Evolutionary conservation across 441 rosid genomes (phyloP), one percentile per base, ranked within the genome.

Genomic region (Iberis amara): DNA sequence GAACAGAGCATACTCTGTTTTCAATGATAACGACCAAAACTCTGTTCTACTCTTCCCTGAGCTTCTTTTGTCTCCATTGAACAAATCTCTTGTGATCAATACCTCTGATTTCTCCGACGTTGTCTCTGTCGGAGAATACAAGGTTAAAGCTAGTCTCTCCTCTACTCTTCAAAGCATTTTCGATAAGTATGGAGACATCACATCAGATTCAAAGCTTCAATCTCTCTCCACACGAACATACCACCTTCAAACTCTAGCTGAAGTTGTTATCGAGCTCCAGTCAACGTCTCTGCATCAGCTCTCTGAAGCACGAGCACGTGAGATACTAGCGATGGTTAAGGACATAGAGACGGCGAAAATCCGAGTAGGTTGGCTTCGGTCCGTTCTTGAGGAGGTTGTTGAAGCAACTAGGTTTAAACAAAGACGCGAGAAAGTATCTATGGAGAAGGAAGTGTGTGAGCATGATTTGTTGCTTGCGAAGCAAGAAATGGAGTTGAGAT

Each of bases 371-470:
- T 64, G 68, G 63, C 47, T 64, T 11, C 11, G 36, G 37, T 54
- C 52, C 2, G 46, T 56, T 42, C 36, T 56, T 27, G 62, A 64
- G 11, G 68, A 64, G 2, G 12, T 64, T 56, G 15, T 49, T 24
- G 79, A 75, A 38, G 80, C 66, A 6, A 33, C 76, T 2, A 76
- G 76, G 61, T 73, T 72, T 30, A 36, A 53, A 0, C 52, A 53
- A 26, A 57, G 28, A 50, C 30, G 11, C 0, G 37, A 49, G 1
- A 64, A 3, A 0, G 42, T 7, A 10, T 18, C 3, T 7, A 5
- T 6, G 31, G 68, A 64, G 26, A 57, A 64, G 37, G 52, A 64
- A 10, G 52, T 14, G 4, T 50, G 63, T 11, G 63, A 43, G 8
- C 28, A 5, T 0, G 14, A n/a, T 2, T 49, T 56, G 12, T 7